A percentile compares a stretch with the other conserved stretches of the same genome.
These are phyloP conservation scores for Penium margaritaceum DNA, from an alignment of 139 green algal genomes.

Conservation along the genomic window DNA sequence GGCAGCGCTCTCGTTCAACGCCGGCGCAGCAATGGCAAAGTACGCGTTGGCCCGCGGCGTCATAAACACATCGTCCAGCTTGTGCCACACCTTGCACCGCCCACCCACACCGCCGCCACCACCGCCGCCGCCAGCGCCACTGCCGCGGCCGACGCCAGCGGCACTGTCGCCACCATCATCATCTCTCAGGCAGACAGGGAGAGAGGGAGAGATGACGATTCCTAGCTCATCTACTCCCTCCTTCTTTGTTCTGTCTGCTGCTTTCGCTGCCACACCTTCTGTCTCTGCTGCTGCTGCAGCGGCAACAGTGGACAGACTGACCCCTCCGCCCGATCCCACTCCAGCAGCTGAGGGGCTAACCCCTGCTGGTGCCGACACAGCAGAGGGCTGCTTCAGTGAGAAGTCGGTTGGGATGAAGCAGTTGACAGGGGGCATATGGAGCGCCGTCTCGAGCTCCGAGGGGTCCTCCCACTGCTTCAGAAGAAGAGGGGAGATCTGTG, in stretches of 20 bases:
- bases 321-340: too few species aligned
- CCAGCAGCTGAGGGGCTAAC: too few species aligned
- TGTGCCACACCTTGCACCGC: conserved; percentile 73
- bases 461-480: conserved; percentile 34
- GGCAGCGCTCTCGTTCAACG: conserved; percentile 74
- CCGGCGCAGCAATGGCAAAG: conserved; percentile 57
- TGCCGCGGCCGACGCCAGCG: too few species aligned
- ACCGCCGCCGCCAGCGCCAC: background rate
- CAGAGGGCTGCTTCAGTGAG: too few species aligned
- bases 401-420: conserved; percentile 62
- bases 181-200: too few species aligned
- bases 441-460: conserved; percentile 22
- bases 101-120: background rate
- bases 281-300: background rate
- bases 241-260: background rate
- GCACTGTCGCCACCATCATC: too few species aligned
- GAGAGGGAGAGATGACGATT: background rate
- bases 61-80: conserved; percentile 65
- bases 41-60: conserved; percentile 59
- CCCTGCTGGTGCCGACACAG: too few species aligned
- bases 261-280: background rate
- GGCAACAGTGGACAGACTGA: too few species aligned
- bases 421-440: conserved; percentile 73
- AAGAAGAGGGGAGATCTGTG: conserved; percentile 1
- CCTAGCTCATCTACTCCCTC: background rate